Base-by-base conservation (phyloP, 2,329 filamentous ascomycete species). In the Septoria linicola region DNA sequence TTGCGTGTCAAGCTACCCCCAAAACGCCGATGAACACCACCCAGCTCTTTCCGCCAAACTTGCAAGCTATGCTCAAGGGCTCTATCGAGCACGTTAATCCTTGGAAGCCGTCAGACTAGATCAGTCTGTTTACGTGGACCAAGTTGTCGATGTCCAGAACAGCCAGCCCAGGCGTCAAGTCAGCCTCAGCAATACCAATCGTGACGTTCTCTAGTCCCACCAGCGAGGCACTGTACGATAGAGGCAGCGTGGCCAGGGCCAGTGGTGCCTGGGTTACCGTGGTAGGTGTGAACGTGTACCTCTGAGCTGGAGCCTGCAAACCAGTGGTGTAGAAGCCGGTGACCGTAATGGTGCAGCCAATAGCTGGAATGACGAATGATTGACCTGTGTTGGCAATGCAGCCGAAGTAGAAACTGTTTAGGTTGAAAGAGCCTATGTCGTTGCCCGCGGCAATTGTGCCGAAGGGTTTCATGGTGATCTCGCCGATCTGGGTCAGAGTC, bases 41-140 rank as follows among this genome's bases (percentile, higher is more conserved):
- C n/a, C n/a, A n/a, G n/a, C n/a, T n/a, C n/a, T n/a, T n/a, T n/a
- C n/a, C n/a, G n/a, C n/a, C n/a, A n/a, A n/a, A n/a, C n/a, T n/a
- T n/a, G n/a, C n/a, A n/a, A n/a, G n/a, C n/a, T n/a, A n/a, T n/a
- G n/a, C n/a, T n/a, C n/a, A n/a, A n/a, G n/a, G n/a, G n/a, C n/a
- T n/a, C n/a, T n/a, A n/a, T n/a, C n/a, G n/a, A n/a, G n/a, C n/a
- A n/a, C n/a, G n/a, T n/a, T n/a, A n/a, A n/a, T n/a, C n/a, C n/a
- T n/a, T n/a, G n/a, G n/a, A n/a, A n/a, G n/a, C n/a, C n/a, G n/a
- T n/a, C 23, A 27, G 5, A 27, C 10, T 10, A 27, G 23, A 27
- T 10, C 23, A 27, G 23, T 10, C 23, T 27, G 14, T 34, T 34
- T 4, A 34, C 70, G 14, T 49, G 14, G 16, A 25, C n/a, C 5